These are phyloP conservation scores for Castanea mollissima DNA, from an alignment of 306 rosid genomes.

Conservation along the genomic window DNA sequence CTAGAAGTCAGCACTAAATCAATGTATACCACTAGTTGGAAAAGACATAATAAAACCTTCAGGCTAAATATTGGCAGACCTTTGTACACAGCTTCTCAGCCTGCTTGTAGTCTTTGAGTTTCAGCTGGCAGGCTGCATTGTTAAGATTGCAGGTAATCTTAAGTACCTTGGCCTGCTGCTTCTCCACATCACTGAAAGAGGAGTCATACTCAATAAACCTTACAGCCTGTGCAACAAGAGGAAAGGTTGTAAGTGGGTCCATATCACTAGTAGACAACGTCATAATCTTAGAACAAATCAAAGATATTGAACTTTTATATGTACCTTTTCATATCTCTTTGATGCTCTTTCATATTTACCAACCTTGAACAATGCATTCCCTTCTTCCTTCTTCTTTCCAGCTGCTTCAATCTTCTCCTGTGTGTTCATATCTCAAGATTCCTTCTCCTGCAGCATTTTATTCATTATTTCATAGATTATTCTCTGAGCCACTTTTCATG, in stretches of 20 bases:
- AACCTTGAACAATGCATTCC: slow-evolving; percentile 40
- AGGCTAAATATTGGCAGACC: slow-evolving; percentile 23
- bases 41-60: too few relatives aligned
- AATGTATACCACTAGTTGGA: too few relatives aligned
- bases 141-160: slow-evolving; percentile 81
- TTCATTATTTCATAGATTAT: neutral
- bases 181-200: slow-evolving; percentile 61
- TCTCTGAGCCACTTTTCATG: neutral
- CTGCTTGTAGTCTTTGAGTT: slow-evolving; percentile 63
- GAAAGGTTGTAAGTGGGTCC: neutral
- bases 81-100: slow-evolving; percentile 78
- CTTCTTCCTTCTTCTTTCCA: slow-evolving; percentile 48
- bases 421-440: slow-evolving; percentile 44
- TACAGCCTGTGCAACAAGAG: slow-evolving; percentile 46
- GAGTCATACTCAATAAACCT: slow-evolving; percentile 66
- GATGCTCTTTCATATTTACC: slow-evolving; percentile 48
- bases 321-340: slow-evolving; percentile 43
- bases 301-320: neutral
- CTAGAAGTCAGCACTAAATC: neutral
- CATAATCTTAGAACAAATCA: neutral
- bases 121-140: slow-evolving; percentile 81
- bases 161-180: slow-evolving; percentile 59
- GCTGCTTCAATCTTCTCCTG: slow-evolving; percentile 44
- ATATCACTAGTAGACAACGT: slow-evolving; percentile 13
- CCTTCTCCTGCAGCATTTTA: slow-evolving; percentile 35